Percentiles rank a stretch among this genome's conserved stretches.
These are phyloP conservation scores for Lipomyces spencermartinsiae DNA, from an alignment of 805 yeast species.

Conservation along the genomic window DNA sequence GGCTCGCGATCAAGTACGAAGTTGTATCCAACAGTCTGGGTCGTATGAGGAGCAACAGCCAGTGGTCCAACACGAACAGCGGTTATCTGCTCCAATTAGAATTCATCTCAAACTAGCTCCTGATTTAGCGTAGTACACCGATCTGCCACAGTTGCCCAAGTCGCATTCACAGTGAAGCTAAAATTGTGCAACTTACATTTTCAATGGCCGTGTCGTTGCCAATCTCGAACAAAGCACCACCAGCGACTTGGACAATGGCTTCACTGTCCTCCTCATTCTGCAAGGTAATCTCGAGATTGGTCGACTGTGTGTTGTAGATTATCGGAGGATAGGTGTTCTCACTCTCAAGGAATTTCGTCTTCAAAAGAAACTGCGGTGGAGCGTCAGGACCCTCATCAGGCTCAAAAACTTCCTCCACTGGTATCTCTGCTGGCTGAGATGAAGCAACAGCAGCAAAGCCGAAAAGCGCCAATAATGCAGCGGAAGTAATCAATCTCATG, in stretches of 20 bases:
- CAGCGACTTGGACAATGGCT: slow-evolving; percentile 33
- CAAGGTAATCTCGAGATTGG: slow-evolving; percentile 40
- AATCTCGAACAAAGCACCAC: slow-evolving; percentile 32
- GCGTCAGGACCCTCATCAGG: slow-evolving; percentile 22
- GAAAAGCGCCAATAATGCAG: slow-evolving; percentile 16
- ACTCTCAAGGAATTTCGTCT: slow-evolving; percentile 21
- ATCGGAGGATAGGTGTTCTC: slow-evolving; percentile 20
- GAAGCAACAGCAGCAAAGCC: slow-evolving; percentile 8
- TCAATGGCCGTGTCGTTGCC: slow-evolving; percentile 28
- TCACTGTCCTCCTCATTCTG: slow-evolving; percentile 41
- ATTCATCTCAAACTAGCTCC: not conserved
- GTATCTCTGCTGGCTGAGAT: slow-evolving; percentile 22
- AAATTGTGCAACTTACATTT: slow-evolving; percentile 22
- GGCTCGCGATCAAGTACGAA: slow-evolving; percentile 36
- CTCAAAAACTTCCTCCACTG: slow-evolving; percentile 15
- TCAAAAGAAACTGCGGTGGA: slow-evolving; percentile 26
- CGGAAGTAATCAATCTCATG: not conserved
- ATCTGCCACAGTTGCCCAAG: not conserved
- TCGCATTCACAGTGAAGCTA: not conserved
- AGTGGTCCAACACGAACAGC: slow-evolving; percentile 35
- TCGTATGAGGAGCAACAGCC: slow-evolving; percentile 22
- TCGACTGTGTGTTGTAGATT: slow-evolving; percentile 41
- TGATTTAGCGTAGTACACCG: not conserved
- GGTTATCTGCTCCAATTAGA: slow-evolving; percentile 26
- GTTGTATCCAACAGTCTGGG: slow-evolving; percentile 22